Evolutionary conservation across 345 rosid species (phyloP), one percentile per base, ranked within the genome.

Genomic region (Xanthoceras sorbifolium): DNA sequence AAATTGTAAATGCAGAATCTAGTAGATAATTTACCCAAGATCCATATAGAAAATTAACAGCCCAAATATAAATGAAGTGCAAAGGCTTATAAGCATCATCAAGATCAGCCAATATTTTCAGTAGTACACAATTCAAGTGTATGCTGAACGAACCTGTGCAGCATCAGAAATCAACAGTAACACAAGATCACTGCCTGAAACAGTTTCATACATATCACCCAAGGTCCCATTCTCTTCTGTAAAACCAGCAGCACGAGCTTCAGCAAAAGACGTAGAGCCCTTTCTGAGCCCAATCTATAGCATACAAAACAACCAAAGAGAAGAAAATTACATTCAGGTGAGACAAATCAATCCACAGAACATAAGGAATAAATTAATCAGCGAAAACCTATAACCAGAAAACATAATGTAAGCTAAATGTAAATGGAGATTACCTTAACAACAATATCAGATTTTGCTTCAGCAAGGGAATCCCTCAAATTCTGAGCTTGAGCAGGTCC

Each of bases 401-500:
- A 6, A 66, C 26, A 52, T 32, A 26, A 6, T 32, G 3, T 61
- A 18, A 29, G 6, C 0, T 6, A n/a, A 52, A 20, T 42, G 71
- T 15, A 26, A 36, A 52, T 25, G 59, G 5, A 77, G 46, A 73
- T 74, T 75, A 89, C 98, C 98, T 94, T 94, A 20, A 94, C 97
- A 66, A 80, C 83, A 64, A 91, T 90, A 86, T 89, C 86, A 80
- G 97, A 94, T 76, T 90, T 89, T 34, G 87, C 94, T 75, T 94
- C 98, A 29, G 84, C 90, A 63, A 94, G 92, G 54, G 98, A 94
- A 85, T 94, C 98, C 83, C 94, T 91, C 79, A 94, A 79, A 76
- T 91, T 94, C 82, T 94, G 97, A 68, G 97, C 98, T 87, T 94
- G 98, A 54, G 98, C 98, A 81, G 98, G 98, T 25, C 93, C 96